Conservation (phyloP, 345 rosid species). For the Kernera saxatilis region DNA sequence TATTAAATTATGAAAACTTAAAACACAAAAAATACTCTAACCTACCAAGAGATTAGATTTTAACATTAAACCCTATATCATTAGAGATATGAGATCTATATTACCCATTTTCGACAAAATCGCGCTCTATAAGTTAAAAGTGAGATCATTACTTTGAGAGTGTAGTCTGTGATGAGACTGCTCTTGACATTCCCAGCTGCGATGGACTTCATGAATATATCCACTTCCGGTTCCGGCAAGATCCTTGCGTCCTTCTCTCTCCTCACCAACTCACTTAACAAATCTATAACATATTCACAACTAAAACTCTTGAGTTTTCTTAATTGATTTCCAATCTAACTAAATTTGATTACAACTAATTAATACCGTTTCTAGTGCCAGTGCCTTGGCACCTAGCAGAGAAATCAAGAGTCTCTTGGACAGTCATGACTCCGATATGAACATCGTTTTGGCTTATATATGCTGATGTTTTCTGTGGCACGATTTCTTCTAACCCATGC, state of each 20-base stretch:
- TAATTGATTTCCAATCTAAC: not conserved
- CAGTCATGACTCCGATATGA: slow-evolving; percentile 85
- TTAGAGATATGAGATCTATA: not conserved
- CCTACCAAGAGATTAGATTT: not conserved
- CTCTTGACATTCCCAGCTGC: slow-evolving; percentile 66
- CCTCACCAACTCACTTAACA: slow-evolving; percentile 64
- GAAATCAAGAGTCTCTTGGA: slow-evolving; percentile 88
- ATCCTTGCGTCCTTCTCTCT: slow-evolving; percentile 80
- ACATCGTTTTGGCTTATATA: slow-evolving; percentile 92
- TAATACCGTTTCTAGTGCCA: slow-evolving; percentile 86
- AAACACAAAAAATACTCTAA: not conserved
- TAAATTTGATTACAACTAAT: not conserved
- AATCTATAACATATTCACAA: slow-evolving; percentile 37
- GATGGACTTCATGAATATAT: slow-evolving; percentile 94
- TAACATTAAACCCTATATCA: slow-evolving; percentile 28
- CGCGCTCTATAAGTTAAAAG: not conserved
- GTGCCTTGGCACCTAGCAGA: slow-evolving; percentile 93
- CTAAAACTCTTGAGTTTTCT: not conserved
- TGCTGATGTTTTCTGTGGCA: slow-evolving; percentile 82
- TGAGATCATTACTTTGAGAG: slow-evolving; percentile 57
- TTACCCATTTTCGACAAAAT: not conserved
- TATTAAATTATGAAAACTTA: not conserved
- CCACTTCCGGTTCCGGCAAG: slow-evolving; percentile 75
- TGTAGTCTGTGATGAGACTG: slow-evolving; percentile 86
- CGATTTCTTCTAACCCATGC: slow-evolving; percentile 54